Evolutionary conservation across 2,329 filamentous ascomycete species (phyloP).

Genomic region (Aspergillus sp.): DNA sequence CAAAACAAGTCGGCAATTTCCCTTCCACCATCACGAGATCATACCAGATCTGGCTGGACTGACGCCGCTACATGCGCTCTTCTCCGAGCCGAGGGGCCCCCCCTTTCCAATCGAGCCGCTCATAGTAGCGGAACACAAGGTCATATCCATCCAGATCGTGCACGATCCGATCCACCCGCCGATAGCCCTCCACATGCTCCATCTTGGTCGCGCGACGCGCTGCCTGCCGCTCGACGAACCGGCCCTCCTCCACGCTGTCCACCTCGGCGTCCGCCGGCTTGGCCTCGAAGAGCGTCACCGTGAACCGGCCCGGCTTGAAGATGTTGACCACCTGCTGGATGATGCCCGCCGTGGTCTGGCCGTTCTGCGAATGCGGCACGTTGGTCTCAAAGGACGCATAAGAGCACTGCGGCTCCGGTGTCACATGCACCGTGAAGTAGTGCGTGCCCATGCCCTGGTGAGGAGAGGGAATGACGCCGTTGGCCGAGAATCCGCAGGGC

Average conservation of each 20-base stretch:
- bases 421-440: constrained; percentile 98
- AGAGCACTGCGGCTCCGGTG: constrained; percentile 92
- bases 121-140: constrained; percentile 93
- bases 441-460: constrained; percentile 63
- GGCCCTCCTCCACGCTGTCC: constrained; percentile 32
- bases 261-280: constrained; percentile 53
- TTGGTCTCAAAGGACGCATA: constrained; percentile 99
- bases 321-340: constrained; percentile 93
- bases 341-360: constrained; percentile 83
- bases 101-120: constrained; percentile 77
- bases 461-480: constrained; percentile 85
- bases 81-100: constrained; percentile 64
- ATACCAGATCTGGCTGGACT: constrained; percentile 1
- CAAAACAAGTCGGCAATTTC: not conserved
- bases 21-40: not conserved
- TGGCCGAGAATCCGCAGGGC: constrained; percentile 95
- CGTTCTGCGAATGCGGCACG: constrained; percentile 83
- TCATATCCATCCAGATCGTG: constrained; percentile 98
- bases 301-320: constrained; percentile 97
- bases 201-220: constrained; percentile 54
- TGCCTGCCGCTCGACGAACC: constrained; percentile 45
- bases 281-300: constrained; percentile 92
- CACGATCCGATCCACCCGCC: constrained; percentile 88
- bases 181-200: constrained; percentile 82
- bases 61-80: constrained; percentile 21